Percentiles rank a stretch among this genome's conserved stretches.
These are phyloP conservation scores for Macrophomina pseudophaseolina DNA, from an alignment of 2,329 filamentous ascomycete genomes.

Conservation along the genomic window DNA sequence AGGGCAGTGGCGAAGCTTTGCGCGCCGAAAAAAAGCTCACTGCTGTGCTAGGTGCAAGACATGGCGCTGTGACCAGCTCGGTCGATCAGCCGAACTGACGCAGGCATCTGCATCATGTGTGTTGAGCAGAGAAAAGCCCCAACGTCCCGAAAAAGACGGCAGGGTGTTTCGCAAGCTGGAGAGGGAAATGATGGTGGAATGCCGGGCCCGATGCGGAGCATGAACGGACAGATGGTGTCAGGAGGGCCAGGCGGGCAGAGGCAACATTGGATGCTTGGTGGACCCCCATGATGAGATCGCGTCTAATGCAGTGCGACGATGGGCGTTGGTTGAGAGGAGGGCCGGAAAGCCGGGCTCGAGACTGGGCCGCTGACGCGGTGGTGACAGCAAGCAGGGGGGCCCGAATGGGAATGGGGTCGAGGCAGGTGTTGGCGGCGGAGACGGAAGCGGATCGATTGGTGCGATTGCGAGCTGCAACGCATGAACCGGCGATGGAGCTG, in stretches of 20 bases:
- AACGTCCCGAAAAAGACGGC: conserved; percentile 10
- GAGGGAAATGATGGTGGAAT: conserved; percentile 12
- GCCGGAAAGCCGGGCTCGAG: conserved; percentile 2
- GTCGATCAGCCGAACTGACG: conserved; percentile 25
- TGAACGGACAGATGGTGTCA: conserved; percentile 6
- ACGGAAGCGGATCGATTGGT: not conserved
- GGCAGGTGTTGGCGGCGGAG: not conserved
- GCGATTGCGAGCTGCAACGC: conserved; percentile 15
- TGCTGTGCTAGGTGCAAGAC: conserved; percentile 19
- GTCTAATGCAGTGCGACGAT: conserved; percentile 20
- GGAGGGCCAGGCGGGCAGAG: not conserved
- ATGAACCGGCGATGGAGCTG: conserved; percentile 19
- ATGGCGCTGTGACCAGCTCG: conserved; percentile 24
- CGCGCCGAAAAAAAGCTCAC: conserved; percentile 12
- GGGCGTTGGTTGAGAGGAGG: conserved; percentile 17
- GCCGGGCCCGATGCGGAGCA: conserved; percentile 11
- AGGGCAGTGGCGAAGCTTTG: conserved; percentile 15
- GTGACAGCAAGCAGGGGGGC: not conserved
- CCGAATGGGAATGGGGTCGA: not conserved
- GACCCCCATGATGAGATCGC: not conserved
- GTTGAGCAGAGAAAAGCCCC: conserved; percentile 23
- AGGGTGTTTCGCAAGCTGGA: not conserved
- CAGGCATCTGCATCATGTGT: conserved; percentile 21
- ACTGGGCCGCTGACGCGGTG: conserved; percentile 15
- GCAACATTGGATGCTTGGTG: not conserved